A percentile compares a stretch with the other conserved stretches of the same genome.
These are phyloP conservation scores for Pyrus betulifolia DNA, from an alignment of 306 rosid species.

Conservation along the genomic window DNA sequence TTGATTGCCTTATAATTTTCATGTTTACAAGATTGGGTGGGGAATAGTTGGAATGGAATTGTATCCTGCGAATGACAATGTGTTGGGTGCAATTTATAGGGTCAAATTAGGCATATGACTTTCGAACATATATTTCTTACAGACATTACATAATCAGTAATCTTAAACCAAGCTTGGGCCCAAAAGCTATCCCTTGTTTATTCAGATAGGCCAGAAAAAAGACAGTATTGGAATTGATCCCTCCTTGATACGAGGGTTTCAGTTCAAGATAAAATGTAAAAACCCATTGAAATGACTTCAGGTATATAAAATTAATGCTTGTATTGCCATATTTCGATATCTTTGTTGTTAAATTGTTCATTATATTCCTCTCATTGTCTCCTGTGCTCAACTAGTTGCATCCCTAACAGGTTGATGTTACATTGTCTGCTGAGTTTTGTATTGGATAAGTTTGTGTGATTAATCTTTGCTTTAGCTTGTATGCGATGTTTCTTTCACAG, in stretches of 20 bases:
- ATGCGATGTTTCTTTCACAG: not conserved
- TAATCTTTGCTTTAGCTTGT: not conserved
- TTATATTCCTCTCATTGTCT: not conserved
- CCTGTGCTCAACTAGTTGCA: not conserved
- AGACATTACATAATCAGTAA: not conserved
- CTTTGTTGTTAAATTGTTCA: not conserved
- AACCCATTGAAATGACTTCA: not conserved
- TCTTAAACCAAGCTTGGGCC: not conserved
- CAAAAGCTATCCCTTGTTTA: not conserved
- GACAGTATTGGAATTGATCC: not conserved
- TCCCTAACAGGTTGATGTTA: not conserved
- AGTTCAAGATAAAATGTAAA: not conserved
- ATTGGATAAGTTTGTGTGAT: not conserved
- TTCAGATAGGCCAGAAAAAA: not conserved
- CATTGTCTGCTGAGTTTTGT: not conserved
- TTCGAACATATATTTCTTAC: not conserved
- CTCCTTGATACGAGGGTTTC: not conserved
- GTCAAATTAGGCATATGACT: not conserved
- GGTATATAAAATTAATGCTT: not conserved
- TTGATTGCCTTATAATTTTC: not conserved
- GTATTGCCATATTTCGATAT: not conserved
- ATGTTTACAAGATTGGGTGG: not conserved
- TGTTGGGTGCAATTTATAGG: not conserved
- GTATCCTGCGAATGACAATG: not conserved
- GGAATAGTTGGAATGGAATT: not conserved